These are phyloP conservation scores for Fusarium coicis DNA, from an alignment of 2,329 filamentous ascomycete genomes.

Conservation along the genomic window DNA sequence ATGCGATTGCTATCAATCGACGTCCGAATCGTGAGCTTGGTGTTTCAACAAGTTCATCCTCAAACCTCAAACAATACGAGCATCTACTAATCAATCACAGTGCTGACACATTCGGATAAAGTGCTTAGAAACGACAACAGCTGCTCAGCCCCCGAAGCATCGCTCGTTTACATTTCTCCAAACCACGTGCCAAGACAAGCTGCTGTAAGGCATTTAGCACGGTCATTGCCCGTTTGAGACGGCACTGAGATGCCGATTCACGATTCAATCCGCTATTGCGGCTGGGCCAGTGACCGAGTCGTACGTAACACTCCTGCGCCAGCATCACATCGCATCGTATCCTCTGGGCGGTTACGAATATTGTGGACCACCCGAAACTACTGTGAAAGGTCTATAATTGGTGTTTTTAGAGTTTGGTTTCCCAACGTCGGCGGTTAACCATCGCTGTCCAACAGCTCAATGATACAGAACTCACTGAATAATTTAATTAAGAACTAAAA, in stretches of 20 bases:
- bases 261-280: neutral
- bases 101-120: neutral
- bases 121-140: neutral
- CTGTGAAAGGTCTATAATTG: neutral
- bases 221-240: neutral
- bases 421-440: neutral
- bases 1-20: neutral
- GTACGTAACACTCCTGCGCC: conserved; percentile 6
- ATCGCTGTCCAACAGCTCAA: neutral
- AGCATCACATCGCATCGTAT: neutral
- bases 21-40: fast-evolving
- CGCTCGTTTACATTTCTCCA: neutral
- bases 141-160: neutral
- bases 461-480: neutral
- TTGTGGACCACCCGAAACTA: neutral
- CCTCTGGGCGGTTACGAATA: conserved; percentile 2
- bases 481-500: neutral
- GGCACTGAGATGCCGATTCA: neutral
- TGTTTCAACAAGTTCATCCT: neutral
- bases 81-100: neutral
- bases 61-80: neutral
- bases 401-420: neutral
- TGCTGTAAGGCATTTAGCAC: neutral
- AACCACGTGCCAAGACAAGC: neutral
- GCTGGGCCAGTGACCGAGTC: neutral